Evolutionary conservation across 352 stramenopile species (phyloP), one percentile per base, ranked within the genome.

Genomic region (Phytophthora macrochlamydospora): DNA sequence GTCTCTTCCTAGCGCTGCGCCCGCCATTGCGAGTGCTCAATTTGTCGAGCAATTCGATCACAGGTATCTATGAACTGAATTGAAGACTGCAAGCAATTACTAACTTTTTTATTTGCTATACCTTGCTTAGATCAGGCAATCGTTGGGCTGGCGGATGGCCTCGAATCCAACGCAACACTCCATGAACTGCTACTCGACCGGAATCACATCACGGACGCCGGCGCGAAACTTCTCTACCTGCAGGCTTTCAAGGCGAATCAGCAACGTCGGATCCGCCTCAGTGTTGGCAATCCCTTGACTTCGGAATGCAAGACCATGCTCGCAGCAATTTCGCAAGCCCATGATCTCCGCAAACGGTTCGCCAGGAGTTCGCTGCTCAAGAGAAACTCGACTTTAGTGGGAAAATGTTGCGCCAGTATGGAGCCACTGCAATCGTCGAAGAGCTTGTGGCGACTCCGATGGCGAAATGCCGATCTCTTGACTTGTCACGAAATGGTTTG

Each of bases 291-390:
- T 48, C 56, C 56, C 7, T 61, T 87, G n/a, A 85, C 75, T 1
- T 69, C 64, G 4, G 72, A 81, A 35, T 88, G 76, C 54, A 81
- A 78, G 29, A 62, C 81, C 32, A 87, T 81, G 71, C 55, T 85
- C 11, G 60, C 66, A 14, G 78, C 83, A 0, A 80, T 91, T 61
- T 78, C 75, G 0, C 81, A 89, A 32, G 78, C 83, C 0, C 74
- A 89, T 35, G 83, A 86, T 42, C 56, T 91, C 4, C 75, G 75
- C 24, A 80, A 89, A 50, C 71, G 73, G 2, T 85, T 91, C n/a
- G 51, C 53, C 6, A 76, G 64, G 74, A 86, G 12, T 85, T 83
- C 53, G 70, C 60, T 2, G 40, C 28, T 45, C 44, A 65, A n/a
- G 73, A 81, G 38, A 61, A 63, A 14, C 69, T 89, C 7, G 69